These are phyloP conservation scores for Cyberlindnera petersonii DNA, from an alignment of 805 yeast species.

Conservation along the genomic window DNA sequence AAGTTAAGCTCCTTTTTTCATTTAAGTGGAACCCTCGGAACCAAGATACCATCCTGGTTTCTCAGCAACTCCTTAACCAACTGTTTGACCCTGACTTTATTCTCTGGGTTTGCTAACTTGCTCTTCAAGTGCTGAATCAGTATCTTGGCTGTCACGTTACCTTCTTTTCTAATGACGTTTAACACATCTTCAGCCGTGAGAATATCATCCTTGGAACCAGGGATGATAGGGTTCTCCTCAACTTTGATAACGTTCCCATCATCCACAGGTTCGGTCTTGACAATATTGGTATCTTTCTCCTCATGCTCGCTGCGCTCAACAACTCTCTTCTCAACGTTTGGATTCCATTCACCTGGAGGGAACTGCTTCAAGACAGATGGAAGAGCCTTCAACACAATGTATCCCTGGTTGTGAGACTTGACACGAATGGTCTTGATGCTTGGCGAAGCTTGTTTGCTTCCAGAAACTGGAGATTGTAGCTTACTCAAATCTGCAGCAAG, in stretches of 20 bases:
- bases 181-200: slow-evolving; percentile 72
- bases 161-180: slow-evolving; percentile 47
- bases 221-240: slow-evolving; percentile 12
- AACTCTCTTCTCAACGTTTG: slow-evolving; percentile 40
- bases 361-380: slow-evolving; percentile 56
- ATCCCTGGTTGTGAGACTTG: slow-evolving; percentile 46
- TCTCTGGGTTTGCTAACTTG: slow-evolving; percentile 63
- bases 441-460: slow-evolving; percentile 17
- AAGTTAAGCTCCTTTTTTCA: no score
- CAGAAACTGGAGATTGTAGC: slow-evolving; percentile 20
- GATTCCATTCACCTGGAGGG: slow-evolving; percentile 85
- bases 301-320: slow-evolving; percentile 27
- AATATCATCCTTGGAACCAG: slow-evolving; percentile 18
- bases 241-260: slow-evolving; percentile 7
- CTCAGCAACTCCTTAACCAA: slow-evolving; percentile 56
- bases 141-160: slow-evolving; percentile 51
- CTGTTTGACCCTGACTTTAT: slow-evolving; percentile 54
- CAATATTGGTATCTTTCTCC: slow-evolving; percentile 36
- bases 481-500: slow-evolving; percentile 36
- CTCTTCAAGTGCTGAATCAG: slow-evolving; percentile 57
- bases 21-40: slow-evolving; percentile 21
- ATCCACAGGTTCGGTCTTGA: slow-evolving; percentile 32
- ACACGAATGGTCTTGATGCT: slow-evolving; percentile 34
- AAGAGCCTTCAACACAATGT: slow-evolving; percentile 63
- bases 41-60: slow-evolving; percentile 36